Base-by-base conservation (phyloP, 768 basidiomycete genomes). In the Asterophora parasitica region DNA sequence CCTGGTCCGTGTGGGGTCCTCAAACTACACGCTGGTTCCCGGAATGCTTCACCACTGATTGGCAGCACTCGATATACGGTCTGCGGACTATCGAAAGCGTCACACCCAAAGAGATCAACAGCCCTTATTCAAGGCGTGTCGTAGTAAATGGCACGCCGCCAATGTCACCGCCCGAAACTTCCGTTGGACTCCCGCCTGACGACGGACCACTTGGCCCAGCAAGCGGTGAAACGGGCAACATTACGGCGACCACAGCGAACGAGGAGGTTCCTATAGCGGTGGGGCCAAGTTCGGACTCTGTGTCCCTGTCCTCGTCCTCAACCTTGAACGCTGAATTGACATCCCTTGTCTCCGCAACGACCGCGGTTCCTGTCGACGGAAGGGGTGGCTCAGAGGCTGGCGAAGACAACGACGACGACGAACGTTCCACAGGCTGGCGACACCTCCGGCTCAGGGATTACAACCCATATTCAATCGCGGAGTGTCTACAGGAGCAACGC, bases 21-120 rank as follows among this genome's bases (percentile, higher is more conserved):
- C 58, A 61, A 28, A 72, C 65, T 53, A 78, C 78, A 7, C 72
- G 78, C 9, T 79, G 79, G 78, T 79, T 79, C 52, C 65, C 69
- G 45, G 76, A 77, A 53, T 63, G 63, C 40, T 56, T 75, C 35
- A 73, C 67, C 56, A 76, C 74, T 4, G 76, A 81, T 55, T 78
- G 77, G 77, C 76, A 79, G 57, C 74, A 78, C 53, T 74, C 77
- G 15, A 65, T 77, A 23, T 75, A 75, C 53, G 79, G 78, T 5
- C 61, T 74, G 47, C 64, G 76, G 17, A 74, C 77, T 5, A 70
- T 75, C 7, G 79, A 78, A 50, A 73, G 69, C 51, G 61, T 77
- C 30, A 50, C 19, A 19, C 48, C 19, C 16, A 49, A 45, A 35
- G 50, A 26, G 33, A 28, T 39, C 13, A 10, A 16, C 9, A 9